Conservation (phyloP, 2,329 filamentous ascomycete genomes). For the Aspergillus eucalypticola region DNA sequence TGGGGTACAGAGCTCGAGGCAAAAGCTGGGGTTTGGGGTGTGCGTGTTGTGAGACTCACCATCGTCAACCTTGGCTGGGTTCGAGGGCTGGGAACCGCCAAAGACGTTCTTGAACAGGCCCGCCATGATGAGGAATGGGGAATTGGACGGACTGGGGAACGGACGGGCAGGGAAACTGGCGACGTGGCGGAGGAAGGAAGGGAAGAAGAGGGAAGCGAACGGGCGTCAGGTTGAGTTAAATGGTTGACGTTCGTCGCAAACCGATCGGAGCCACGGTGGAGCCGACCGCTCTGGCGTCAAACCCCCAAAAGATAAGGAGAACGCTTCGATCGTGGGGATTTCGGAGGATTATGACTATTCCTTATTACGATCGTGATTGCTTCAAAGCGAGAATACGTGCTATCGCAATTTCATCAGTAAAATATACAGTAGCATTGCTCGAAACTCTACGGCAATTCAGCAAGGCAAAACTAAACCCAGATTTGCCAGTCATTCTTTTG, state of each 20-base stretch:
- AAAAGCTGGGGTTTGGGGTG: background rate
- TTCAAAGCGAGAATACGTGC: too few relatives aligned
- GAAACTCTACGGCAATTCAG: background rate
- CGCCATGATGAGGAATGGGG: slow-evolving; percentile 34
- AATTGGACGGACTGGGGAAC: slow-evolving; percentile 14
- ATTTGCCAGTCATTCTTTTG: background rate
- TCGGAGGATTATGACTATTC: background rate
- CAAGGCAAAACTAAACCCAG: background rate
- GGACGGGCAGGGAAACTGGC: slow-evolving; percentile 12
- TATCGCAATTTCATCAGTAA: background rate
- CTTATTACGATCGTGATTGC: background rate
- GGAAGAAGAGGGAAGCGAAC: slow-evolving; percentile 12
- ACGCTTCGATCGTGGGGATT: slow-evolving; percentile 8
- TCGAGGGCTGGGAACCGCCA: slow-evolving; percentile 35
- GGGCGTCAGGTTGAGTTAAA: slow-evolving; percentile 12
- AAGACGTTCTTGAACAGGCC: slow-evolving; percentile 44
- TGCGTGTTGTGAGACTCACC: slow-evolving; percentile 28
- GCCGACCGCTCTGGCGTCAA: slow-evolving; percentile 14
- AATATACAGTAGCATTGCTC: background rate
- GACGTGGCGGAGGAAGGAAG: slow-evolving; percentile 23
- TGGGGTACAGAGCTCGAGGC: background rate
- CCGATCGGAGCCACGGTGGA: slow-evolving; percentile 21
- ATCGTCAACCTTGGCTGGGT: slow-evolving; percentile 36
- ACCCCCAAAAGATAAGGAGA: slow-evolving; percentile 12
- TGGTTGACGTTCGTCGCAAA: slow-evolving; percentile 29